A percentile compares a stretch with the other conserved stretches of the same genome.
These are phyloP conservation scores for Phaeosphaeria sp. DNA, from an alignment of 2,329 filamentous ascomycete species.

Conservation along the genomic window DNA sequence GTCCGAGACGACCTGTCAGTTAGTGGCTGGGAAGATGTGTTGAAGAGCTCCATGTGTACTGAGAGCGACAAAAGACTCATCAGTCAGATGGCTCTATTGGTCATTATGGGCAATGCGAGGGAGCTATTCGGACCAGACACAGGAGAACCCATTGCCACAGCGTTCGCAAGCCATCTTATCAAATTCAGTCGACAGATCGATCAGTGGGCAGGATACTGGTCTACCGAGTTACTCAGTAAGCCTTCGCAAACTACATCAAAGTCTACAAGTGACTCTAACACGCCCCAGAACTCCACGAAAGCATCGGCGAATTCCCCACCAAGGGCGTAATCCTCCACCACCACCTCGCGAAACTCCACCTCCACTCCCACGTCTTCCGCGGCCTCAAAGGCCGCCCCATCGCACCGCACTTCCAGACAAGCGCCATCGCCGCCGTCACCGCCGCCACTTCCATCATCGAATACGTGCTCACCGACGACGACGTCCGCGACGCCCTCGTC, in stretches of 20 bases:
- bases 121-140: slow-evolving; percentile 64
- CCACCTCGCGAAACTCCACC: slow-evolving; percentile 61
- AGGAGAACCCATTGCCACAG: slow-evolving; percentile 58
- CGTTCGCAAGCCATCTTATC: slow-evolving; percentile 60
- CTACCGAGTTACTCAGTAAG: slow-evolving; percentile 52
- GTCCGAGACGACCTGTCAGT: slow-evolving; percentile 66
- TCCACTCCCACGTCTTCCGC: slow-evolving; percentile 59
- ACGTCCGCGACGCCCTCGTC: slow-evolving; percentile 50
- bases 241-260: slow-evolving; percentile 15
- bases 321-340: slow-evolving; percentile 61
- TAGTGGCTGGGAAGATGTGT: slow-evolving; percentile 63
- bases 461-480: slow-evolving; percentile 52
- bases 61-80: slow-evolving; percentile 64
- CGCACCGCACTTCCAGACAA: slow-evolving; percentile 56
- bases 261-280: slow-evolving; percentile 20
- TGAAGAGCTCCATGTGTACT: slow-evolving; percentile 60
- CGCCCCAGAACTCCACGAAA: slow-evolving; percentile 50
- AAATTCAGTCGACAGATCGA: slow-evolving; percentile 52
- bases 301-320: slow-evolving; percentile 57
- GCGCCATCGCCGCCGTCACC: slow-evolving; percentile 56
- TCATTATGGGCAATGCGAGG: slow-evolving; percentile 63
- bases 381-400: slow-evolving; percentile 57
- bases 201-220: slow-evolving; percentile 60
- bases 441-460: slow-evolving; percentile 56
- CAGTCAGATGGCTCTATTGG: slow-evolving; percentile 65